These are phyloP conservation scores for Amanita polypyramis DNA, from an alignment of 768 basidiomycete genomes.

Conservation along the genomic window DNA sequence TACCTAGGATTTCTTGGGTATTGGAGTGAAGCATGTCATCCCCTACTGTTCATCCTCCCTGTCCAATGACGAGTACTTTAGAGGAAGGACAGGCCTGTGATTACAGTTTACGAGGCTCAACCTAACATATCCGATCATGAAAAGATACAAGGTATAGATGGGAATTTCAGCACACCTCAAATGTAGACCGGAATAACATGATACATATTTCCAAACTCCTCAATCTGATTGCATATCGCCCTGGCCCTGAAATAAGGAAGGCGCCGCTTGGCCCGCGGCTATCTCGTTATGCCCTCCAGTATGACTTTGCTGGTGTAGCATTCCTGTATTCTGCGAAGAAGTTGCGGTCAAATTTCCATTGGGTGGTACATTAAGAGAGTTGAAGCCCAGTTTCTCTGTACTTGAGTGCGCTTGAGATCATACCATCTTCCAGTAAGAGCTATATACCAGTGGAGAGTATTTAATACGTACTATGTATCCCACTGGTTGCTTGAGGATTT, in stretches of 20 bases:
- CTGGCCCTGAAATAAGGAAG: not conserved
- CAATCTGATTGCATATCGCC: not conserved
- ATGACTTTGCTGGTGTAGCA: constrained; percentile 1
- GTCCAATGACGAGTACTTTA: constrained; percentile 17
- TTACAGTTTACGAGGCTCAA: constrained; percentile 82
- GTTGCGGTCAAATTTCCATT: not conserved
- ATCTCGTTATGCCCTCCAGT: not conserved
- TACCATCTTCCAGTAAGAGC: not conserved
- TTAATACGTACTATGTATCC: not conserved
- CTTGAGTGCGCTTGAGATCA: not conserved
- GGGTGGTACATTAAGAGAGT: not conserved
- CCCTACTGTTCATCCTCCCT: not conserved
- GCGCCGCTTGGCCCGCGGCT: not conserved
- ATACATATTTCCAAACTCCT: not conserved
- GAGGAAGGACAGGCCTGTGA: constrained; percentile 69
- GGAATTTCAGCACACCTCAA: constrained; percentile 39
- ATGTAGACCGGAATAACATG: constrained; percentile 9
- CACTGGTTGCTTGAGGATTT: not conserved
- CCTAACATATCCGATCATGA: constrained; percentile 84
- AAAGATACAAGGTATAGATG: constrained; percentile 75
- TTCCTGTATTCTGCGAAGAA: not conserved
- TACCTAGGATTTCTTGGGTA: constrained; percentile 81
- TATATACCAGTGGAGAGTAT: not conserved
- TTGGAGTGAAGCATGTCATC: constrained; percentile 56
- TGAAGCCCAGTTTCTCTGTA: not conserved